Evolutionary conservation across 2,329 filamentous ascomycete genomes (phyloP), one percentile per base, ranked within the genome.

Genomic region (Colletotrichum sp.): DNA sequence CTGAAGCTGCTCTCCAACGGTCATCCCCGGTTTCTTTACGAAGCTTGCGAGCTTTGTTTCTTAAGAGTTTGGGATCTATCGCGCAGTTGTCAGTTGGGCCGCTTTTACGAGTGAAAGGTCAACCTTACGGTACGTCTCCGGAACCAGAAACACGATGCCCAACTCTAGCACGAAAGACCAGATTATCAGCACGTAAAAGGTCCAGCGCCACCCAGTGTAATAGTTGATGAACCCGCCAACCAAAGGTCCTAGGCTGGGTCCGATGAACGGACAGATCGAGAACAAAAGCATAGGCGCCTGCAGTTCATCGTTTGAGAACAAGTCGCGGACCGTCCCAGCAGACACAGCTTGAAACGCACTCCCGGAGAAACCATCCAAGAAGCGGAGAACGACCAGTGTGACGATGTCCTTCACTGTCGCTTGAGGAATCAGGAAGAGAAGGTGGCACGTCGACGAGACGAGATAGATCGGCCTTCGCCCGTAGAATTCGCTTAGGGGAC

Each of bases 241-340:
- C 15, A 93, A 77, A 1, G 92, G 91, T 0, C 92, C 91, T 4
- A 92, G 78, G 10, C 87, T 88, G 0, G 92, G 89, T 79, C 95
- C 88, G 77, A 91, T 84, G 82, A 94, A 94, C 1, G 93, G 93
- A 2, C 88, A 88, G 9, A 92, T 86, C 5, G 93, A 92, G 81
- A 94, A 97, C 15, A 98, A 86, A 85, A 95, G 93, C 96, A 98
- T 98, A 4, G 96, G 95, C 8, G 90, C 90, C 78, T 93, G 93
- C 71, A 98, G 90, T 78, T 95, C 89, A 71, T 93, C 86, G 64
- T 89, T 89, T 9, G 87, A 86, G 80, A 96, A 97, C 78, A 96
- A 85, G 80, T 98, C 96, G 39, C 95, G 94, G 18, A 98, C 94
- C 0, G 95, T 98, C 4, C 95, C 95, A 43, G 95, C 96, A 0